A percentile compares a stretch with the other conserved stretches of the same genome.
Conservation (phyloP, 129 eudicot species). For the Ambrosia trifida region DNA sequence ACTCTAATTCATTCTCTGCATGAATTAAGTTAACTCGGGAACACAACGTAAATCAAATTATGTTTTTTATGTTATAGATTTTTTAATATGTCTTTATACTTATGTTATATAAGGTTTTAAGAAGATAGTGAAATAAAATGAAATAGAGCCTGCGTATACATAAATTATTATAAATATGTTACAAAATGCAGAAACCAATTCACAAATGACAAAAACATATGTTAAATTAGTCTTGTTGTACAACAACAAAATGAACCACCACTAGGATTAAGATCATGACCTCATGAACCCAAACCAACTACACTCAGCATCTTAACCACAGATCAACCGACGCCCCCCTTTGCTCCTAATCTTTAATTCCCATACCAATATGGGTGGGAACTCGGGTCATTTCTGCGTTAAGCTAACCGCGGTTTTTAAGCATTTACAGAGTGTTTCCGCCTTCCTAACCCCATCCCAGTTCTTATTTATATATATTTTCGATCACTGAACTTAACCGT, state of each 20-base stretch:
- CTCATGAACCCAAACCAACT: conserved; percentile 28
- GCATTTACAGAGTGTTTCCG: conserved; percentile 27
- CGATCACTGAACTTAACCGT: conserved; percentile 12
- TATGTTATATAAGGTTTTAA: no score
- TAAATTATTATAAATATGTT: conserved; percentile 17
- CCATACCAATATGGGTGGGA: conserved; percentile 23
- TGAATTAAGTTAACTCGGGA: no score
- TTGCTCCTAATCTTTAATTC: conserved; percentile 22
- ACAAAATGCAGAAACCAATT: conserved; percentile 32
- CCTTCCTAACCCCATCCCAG: conserved; percentile 33
- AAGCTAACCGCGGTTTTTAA: conserved; percentile 12
- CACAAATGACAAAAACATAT: conserved; percentile 29
- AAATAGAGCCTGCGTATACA: conserved; percentile 27
- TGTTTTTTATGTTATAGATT: background rate
- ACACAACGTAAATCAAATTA: conserved; percentile 5
- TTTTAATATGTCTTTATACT: background rate
- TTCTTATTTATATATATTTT: conserved; percentile 37
- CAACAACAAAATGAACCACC: conserved; percentile 25
- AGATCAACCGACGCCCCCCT: conserved; percentile 9
- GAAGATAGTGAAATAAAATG: conserved; percentile 13
- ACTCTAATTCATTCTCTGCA: no score
- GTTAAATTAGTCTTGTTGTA: conserved; percentile 30
- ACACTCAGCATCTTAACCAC: conserved; percentile 15
- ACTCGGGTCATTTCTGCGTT: conserved; percentile 30
- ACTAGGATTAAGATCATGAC: conserved; percentile 23